phyloP scores from a whole-genome alignment of 2,329 filamentous ascomycete genomes.

The Cladosporium sp. region DNA sequence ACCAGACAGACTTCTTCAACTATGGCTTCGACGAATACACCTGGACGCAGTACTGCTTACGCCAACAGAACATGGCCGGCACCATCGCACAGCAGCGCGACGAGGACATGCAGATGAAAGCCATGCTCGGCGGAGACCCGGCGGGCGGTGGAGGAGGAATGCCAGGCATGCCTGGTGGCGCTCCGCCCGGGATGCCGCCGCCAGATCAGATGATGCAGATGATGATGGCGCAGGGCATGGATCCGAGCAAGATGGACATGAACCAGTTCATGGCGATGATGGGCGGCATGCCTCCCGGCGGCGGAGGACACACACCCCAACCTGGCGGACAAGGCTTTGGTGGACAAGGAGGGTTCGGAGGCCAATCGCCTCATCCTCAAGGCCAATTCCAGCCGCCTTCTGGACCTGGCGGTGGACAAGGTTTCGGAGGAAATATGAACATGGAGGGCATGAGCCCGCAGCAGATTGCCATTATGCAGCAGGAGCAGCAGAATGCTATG shows the following conservation, averaged over 20 bases:
- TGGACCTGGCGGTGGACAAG: constrained; percentile 1
- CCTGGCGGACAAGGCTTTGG: constrained; percentile 19
- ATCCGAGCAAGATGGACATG: constrained; percentile 52
- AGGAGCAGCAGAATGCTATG: constrained; percentile 19
- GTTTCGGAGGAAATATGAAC: constrained; percentile 11
- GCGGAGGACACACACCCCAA: constrained; percentile 10
- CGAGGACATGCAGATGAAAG: constrained; percentile 58
- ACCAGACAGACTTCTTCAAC: constrained; percentile 97
- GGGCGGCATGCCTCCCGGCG: constrained; percentile 35
- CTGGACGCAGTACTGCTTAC: constrained; percentile 89
- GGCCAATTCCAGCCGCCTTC: constrained; percentile 9
- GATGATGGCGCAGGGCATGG: constrained; percentile 50
- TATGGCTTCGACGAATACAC: constrained; percentile 99
- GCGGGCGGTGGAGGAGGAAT: constrained; percentile 32
- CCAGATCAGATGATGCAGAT: constrained; percentile 56
- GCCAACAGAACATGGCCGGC: constrained; percentile 73
- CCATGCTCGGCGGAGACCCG: constrained; percentile 45
- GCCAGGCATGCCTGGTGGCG: constrained; percentile 32
- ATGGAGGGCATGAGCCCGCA: constrained; percentile 32
- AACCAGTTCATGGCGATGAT: constrained; percentile 52
- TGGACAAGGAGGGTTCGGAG: constrained; percentile 13
- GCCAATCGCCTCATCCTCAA: constrained; percentile 1
- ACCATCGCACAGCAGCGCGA: constrained; percentile 80
- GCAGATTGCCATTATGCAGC: constrained; percentile 34
- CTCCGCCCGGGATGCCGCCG: constrained; percentile 40